Base-by-base conservation (phyloP, 805 yeast genomes). In the Sugiyamaella boreocaroliniensis region DNA sequence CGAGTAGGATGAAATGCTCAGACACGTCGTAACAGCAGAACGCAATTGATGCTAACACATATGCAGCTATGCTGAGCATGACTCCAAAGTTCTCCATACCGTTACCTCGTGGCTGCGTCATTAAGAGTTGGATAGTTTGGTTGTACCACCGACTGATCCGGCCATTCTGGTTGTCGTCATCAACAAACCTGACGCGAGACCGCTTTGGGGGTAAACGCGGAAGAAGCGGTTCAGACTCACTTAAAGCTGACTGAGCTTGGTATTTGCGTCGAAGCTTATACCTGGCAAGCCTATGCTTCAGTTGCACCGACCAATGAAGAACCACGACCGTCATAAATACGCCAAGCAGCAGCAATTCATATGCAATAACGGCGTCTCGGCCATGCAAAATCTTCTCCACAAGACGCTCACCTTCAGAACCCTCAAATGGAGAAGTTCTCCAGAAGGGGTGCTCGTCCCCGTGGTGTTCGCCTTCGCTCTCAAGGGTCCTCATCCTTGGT, bases 41-140 rank as follows among this genome's bases (percentile, higher is more conserved):
- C 20, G 47, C 41, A 4, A 54, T 40, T 4, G 58, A 49, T 15
- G 49, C 6, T 2, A 43, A 2, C 18, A 55, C 10, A 41, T 59
- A 59, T 20, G 45, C 12, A 12, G 43, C 34, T 10, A 58, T 14
- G 40, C 55, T 43, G 11, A 51, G 6, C 18, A 47, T 47, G 7
- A 54, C 42, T 4, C 58, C 60, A 20, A 26, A 41, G 46, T 43
- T 40, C 29, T 58, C 60, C 40, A 47, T 37, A 8, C 51, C 55
- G 15, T 55, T 40, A 3, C 55, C 55, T 22, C 48, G 44, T 4
- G 59, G 58, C 29, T 55, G 59, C 16, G 45, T n/a, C 54, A 49
- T 51, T 16, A 56, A 42, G 26, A 53, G 47, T n/a, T 47, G 53
- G 6, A 15, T 15, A 18, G 43, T 12, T 34, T n/a, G 15, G 50